Percentiles rank a stretch among this genome's conserved stretches.
Conservation (phyloP, 139 green algal genomes). For the Tetraselmis striata region DNA sequence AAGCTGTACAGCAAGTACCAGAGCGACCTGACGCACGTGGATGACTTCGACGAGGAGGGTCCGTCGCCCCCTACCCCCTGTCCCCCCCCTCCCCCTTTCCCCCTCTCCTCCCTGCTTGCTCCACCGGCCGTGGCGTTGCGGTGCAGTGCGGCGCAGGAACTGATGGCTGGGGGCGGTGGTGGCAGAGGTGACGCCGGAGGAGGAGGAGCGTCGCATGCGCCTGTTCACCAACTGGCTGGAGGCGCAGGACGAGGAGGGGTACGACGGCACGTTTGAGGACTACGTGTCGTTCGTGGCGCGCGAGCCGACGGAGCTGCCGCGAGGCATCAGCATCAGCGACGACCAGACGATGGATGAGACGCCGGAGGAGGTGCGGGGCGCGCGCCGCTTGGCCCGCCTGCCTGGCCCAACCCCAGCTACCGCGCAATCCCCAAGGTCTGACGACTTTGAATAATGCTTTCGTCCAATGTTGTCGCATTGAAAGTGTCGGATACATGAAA, state of each 20-base stretch:
- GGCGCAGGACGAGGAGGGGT: slow-evolving; percentile 38
- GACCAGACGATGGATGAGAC: background rate
- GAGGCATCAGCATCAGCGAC: background rate
- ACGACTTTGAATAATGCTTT: too few relatives aligned
- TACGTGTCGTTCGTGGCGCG: slow-evolving; percentile 20
- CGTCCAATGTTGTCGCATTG: too few relatives aligned
- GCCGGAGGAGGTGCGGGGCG: background rate
- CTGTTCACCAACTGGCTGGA: slow-evolving; percentile 41
- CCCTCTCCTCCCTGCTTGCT: too few relatives aligned
- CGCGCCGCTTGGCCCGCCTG: too few relatives aligned
- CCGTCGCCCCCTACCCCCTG: too few relatives aligned
- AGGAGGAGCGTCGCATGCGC: slow-evolving; percentile 15
- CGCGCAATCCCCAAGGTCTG: too few relatives aligned
- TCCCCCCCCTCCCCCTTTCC: too few relatives aligned
- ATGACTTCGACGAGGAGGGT: background rate
- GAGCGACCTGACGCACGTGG: background rate
- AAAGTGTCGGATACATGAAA: too few relatives aligned
- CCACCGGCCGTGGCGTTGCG: too few relatives aligned
- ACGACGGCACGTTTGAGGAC: slow-evolving; percentile 38
- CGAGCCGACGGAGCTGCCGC: background rate
- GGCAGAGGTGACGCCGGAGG: slow-evolving; percentile 18
- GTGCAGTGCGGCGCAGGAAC: background rate
- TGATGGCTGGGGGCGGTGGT: background rate
- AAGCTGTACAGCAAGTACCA: background rate
- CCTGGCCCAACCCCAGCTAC: too few relatives aligned